A percentile compares a stretch with the other conserved stretches of the same genome.
Evolutionary conservation across 768 basidiomycete species (phyloP).

Genomic region (Lepiota subincarnata): DNA sequence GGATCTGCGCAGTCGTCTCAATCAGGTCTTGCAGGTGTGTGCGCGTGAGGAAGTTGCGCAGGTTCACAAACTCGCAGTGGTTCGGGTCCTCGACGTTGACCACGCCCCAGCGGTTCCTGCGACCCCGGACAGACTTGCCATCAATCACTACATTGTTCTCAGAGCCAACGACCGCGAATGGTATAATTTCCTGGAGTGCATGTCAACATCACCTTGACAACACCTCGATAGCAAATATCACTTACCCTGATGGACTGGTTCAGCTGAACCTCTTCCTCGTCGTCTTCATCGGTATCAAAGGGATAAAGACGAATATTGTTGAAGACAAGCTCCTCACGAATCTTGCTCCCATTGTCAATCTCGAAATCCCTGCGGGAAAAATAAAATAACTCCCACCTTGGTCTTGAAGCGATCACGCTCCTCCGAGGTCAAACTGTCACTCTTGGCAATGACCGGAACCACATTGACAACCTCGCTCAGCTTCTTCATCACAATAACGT

Average conservation of each 20-base stretch:
- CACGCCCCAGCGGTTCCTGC: constrained; percentile 98
- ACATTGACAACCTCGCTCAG: constrained; percentile 98
- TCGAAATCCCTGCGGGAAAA: neutral
- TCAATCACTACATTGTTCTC: constrained; percentile 94
- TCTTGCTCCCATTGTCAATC: constrained; percentile 42
- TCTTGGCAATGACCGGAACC: constrained; percentile 98
- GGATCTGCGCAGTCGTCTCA: constrained; percentile 97
- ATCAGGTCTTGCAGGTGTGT: constrained; percentile 98
- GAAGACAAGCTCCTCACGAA: constrained; percentile 87
- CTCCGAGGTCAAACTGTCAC: constrained; percentile 89
- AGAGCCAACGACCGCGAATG: constrained; percentile 97
- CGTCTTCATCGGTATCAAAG: constrained; percentile 94
- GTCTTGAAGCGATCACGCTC: constrained; percentile 92
- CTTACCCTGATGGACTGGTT: constrained; percentile 88
- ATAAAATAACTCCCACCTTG: constrained; percentile 49
- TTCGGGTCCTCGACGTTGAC: constrained; percentile 96
- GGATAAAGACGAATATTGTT: constrained; percentile 95
- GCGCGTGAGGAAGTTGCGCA: constrained; percentile 96
- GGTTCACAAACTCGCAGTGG: constrained; percentile 97
- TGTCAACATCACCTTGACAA: constrained; percentile 3
- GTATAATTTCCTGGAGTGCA: constrained; percentile 76
- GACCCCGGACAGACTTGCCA: constrained; percentile 90
- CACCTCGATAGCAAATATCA: constrained; percentile 13
- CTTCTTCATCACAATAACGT: constrained; percentile 99
- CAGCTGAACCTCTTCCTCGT: constrained; percentile 86